Evolutionary conservation across 768 basidiomycete species (phyloP).

Genomic region (Macrolepiota dolichaula): DNA sequence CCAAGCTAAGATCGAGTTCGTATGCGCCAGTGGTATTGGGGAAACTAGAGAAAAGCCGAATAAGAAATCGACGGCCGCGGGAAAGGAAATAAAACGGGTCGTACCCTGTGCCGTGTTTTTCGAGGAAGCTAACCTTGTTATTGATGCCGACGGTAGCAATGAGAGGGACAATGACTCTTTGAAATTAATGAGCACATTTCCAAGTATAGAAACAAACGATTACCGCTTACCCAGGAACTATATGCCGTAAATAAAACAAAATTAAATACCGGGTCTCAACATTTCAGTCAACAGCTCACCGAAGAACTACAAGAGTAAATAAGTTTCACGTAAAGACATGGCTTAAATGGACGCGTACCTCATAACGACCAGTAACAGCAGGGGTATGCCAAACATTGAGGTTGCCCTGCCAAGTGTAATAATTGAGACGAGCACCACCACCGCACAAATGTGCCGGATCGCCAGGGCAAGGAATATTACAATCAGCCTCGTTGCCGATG

Average conservation of each 20-base stretch:
- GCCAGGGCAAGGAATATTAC: constrained; percentile 58
- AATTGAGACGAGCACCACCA: constrained; percentile 46
- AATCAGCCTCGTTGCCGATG: constrained; percentile 40
- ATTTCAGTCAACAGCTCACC: constrained; percentile 27
- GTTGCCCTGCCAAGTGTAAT: constrained; percentile 51
- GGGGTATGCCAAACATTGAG: constrained; percentile 67
- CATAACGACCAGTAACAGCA: constrained; percentile 60
- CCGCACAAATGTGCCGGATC: constrained; percentile 72
- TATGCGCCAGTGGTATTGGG: constrained; percentile 74
- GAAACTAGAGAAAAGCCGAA: constrained; percentile 29
- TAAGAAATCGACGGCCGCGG: neutral
- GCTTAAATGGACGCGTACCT: constrained; percentile 38
- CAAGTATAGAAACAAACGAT: constrained; percentile 11
- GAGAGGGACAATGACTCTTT: constrained; percentile 66
- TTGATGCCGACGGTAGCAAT: constrained; percentile 77
- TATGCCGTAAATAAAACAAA: constrained; percentile 1
- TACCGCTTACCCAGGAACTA: constrained; percentile 45
- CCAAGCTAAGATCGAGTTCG: constrained; percentile 66
- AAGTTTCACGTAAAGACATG: neutral
- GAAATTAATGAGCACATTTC: neutral
- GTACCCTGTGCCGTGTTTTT: constrained; percentile 66
- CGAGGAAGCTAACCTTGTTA: constrained; percentile 78
- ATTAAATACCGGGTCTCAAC: neutral
- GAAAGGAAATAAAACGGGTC: constrained; percentile 10
- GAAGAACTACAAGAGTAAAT: constrained; percentile 35